A percentile compares a stretch with the other conserved stretches of the same genome.
Evolutionary conservation across 164 flowering plant species (phyloP).

Genomic region (Santalum album): DNA sequence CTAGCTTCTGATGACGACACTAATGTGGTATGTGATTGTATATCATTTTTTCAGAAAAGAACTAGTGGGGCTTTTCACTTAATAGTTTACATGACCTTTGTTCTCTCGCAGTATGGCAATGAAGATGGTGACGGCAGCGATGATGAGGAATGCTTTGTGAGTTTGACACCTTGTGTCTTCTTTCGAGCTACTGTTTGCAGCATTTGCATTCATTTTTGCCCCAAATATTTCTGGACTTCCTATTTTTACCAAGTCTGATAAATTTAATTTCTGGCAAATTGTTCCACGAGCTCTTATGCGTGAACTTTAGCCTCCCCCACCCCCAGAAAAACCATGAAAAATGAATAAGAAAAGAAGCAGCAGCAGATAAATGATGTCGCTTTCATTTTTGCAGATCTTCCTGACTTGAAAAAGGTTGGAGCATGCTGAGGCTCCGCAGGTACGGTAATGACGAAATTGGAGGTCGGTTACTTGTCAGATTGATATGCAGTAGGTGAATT

Average conservation of each 20-base stretch:
- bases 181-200: background rate
- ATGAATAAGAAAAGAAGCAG: too few species aligned
- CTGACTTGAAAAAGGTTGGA: slow-evolving; percentile 75
- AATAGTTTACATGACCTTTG: background rate
- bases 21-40: slow-evolving; percentile 22
- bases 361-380: too few species aligned
- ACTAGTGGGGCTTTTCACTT: background rate
- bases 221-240: too few species aligned
- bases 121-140: slow-evolving; percentile 56
- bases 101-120: slow-evolving; percentile 29
- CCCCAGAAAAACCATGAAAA: too few species aligned
- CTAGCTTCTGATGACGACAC: slow-evolving; percentile 41
- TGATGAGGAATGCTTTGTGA: slow-evolving; percentile 88
- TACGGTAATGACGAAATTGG: too few species aligned
- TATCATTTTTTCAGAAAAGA: background rate
- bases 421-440: background rate
- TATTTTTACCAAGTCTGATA: too few species aligned
- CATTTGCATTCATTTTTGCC: too few species aligned
- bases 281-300: too few species aligned
- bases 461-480: too few species aligned
- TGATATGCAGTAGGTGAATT: too few species aligned
- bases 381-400: slow-evolving; percentile 74
- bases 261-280: too few species aligned
- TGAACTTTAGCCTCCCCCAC: too few species aligned
- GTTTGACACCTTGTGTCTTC: slow-evolving; percentile 14